phyloP scores from a whole-genome alignment of 768 basidiomycete genomes.

The Nidula microcarpa region DNA sequence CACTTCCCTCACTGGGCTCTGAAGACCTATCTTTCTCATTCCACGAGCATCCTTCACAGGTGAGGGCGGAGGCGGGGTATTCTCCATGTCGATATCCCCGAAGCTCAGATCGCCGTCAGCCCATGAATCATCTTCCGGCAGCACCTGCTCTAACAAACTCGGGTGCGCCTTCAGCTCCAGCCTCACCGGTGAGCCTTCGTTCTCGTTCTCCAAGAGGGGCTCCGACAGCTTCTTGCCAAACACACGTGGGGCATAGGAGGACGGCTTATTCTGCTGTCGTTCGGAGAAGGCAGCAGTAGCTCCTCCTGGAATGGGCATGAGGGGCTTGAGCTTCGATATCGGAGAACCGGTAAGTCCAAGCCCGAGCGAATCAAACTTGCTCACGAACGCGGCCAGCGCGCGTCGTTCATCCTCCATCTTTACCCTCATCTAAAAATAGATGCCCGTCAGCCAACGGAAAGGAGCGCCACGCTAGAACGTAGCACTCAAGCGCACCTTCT shows the following conservation, averaged over 20 bases:
- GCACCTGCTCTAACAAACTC: conserved; percentile 56
- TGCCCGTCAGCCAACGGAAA: no score
- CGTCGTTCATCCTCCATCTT: conserved; percentile 77
- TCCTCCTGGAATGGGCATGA: conserved; percentile 50
- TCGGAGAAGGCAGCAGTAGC: conserved; percentile 47
- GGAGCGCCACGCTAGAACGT: no score
- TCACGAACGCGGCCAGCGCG: conserved; percentile 77
- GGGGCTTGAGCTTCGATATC: conserved; percentile 39
- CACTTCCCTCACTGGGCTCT: conserved; percentile 28
- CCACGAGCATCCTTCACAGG: neutral
- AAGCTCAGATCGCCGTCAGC: conserved; percentile 48
- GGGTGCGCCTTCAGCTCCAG: conserved; percentile 35
- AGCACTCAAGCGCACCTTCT: conserved; percentile 39
- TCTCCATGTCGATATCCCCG: conserved; percentile 37
- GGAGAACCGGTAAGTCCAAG: conserved; percentile 32
- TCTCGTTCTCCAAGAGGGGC: conserved; percentile 18
- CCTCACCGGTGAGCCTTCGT: conserved; percentile 50
- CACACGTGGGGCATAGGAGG: conserved; percentile 8
- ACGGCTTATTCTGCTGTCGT: conserved; percentile 27
- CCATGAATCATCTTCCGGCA: conserved; percentile 51
- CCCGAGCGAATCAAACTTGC: conserved; percentile 76
- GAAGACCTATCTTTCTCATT: conserved; percentile 10
- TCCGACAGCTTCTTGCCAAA: conserved; percentile 9
- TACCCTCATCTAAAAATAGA: conserved; percentile 37
- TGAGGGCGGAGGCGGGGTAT: conserved; percentile 9